Conservation (phyloP, 2,329 filamentous ascomycete species). For the Scedosporium boydii region DNA sequence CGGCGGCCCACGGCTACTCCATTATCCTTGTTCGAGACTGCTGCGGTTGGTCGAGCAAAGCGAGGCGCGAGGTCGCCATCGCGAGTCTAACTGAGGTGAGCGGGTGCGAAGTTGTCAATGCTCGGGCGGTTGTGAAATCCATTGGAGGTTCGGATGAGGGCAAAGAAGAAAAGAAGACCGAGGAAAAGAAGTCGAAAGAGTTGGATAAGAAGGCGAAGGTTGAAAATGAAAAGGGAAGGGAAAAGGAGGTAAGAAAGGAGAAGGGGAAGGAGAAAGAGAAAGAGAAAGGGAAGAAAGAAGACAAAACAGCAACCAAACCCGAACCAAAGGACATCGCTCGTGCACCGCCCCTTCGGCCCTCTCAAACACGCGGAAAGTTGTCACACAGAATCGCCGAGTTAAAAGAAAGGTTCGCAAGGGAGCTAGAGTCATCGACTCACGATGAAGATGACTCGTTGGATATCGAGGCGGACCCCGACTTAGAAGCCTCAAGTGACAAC, state of each 20-base stretch:
- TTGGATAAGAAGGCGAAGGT: conserved; percentile 3
- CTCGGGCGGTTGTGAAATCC: not conserved
- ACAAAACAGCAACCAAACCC: conserved; percentile 10
- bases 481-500: not conserved
- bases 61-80: conserved; percentile 62
- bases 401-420: conserved; percentile 2
- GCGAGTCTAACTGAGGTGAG: conserved; percentile 64
- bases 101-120: conserved; percentile 49
- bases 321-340: not conserved
- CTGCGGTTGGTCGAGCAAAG: conserved; percentile 65
- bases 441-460: not conserved
- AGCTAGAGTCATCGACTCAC: not conserved
- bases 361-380: not conserved
- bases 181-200: conserved; percentile 6
- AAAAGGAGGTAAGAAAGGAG: not conserved
- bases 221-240: not conserved
- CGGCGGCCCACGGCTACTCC: conserved; percentile 76
- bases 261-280: not conserved
- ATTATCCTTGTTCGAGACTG: conserved; percentile 85
- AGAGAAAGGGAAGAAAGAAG: not conserved
- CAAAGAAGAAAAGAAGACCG: conserved; percentile 10
- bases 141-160: conserved; percentile 3
- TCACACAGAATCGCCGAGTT: conserved; percentile 7
- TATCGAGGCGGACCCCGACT: not conserved
- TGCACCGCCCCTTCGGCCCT: not conserved